Evolutionary conservation across 106 monocot genomes (phyloP).

Genomic region (Allium fistulosum): DNA sequence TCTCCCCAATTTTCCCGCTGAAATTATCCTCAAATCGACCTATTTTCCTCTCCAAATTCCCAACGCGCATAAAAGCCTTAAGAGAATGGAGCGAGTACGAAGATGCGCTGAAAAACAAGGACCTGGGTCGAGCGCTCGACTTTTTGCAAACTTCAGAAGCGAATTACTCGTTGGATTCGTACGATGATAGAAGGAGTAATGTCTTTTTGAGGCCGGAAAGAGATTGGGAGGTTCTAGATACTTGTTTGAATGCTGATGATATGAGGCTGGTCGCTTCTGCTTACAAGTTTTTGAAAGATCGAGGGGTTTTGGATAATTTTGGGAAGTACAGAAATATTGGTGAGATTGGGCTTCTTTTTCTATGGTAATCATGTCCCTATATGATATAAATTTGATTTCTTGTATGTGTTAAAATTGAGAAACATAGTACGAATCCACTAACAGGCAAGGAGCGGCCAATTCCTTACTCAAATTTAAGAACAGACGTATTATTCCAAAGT

Average conservation of each 20-base stretch:
- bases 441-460: no score
- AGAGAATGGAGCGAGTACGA: conserved; percentile 91
- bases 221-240: conserved; percentile 96
- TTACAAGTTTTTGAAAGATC: conserved; percentile 57
- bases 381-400: no score
- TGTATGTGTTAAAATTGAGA: no score
- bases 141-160: conserved; percentile 26
- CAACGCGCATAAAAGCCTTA: conserved; percentile 24
- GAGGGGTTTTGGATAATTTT: conserved; percentile 68
- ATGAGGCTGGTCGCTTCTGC: conserved; percentile 87
- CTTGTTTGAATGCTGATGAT: conserved; percentile 91
- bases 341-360: conserved; percentile 13
- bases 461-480: no score
- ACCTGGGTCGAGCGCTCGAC: conserved; percentile 84
- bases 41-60: neutral
- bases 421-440: no score
- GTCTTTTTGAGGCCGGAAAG: conserved; percentile 33
- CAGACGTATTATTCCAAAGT: no score
- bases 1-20: neutral
- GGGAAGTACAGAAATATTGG: conserved; percentile 78
- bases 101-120: conserved; percentile 87
- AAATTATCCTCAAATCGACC: neutral
- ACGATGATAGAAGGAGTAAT: conserved; percentile 2
- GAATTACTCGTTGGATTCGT: neutral
- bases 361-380: neutral